phyloP scores from a whole-genome alignment of 371 early-diverging fungal species.

The Phascolomyces articulosus region DNA sequence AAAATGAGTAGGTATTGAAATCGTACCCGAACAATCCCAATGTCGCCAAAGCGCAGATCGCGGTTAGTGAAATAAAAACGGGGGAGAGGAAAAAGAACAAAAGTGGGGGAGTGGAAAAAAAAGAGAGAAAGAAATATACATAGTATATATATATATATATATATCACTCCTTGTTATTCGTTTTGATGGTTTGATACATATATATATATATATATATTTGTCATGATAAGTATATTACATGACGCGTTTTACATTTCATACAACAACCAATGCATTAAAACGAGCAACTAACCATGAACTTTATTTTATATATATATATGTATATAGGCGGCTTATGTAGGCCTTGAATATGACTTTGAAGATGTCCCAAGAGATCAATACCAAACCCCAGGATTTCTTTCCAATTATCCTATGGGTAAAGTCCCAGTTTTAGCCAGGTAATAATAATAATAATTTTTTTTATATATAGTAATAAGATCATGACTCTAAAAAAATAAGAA shows the following conservation, averaged over 20 bases:
- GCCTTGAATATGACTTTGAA: conserved; percentile 69
- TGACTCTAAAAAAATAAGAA: too few relatives aligned
- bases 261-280: too few relatives aligned
- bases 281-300: too few relatives aligned
- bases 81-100: too few relatives aligned
- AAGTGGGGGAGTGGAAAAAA: not conserved
- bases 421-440: conserved; percentile 81
- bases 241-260: too few relatives aligned
- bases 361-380: conserved; percentile 24
- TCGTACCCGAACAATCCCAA: conserved; percentile 59
- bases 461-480: not conserved
- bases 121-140: too few relatives aligned
- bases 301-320: too few relatives aligned
- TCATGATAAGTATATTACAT: too few relatives aligned
- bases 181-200: too few relatives aligned
- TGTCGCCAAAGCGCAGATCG: conserved; percentile 69
- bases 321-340: conserved; percentile 66
- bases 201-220: not conserved
- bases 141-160: not conserved
- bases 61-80: conserved; percentile 32
- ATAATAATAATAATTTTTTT: conserved; percentile 32
- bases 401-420: conserved; percentile 85
- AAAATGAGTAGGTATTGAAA: conserved; percentile 39
- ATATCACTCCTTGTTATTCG: not conserved
- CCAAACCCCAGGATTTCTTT: conserved; percentile 75